Evolutionary conservation across 129 eudicot genomes (phyloP), one percentile per base, ranked within the genome.

Genomic region (Lactuca sativa): DNA sequence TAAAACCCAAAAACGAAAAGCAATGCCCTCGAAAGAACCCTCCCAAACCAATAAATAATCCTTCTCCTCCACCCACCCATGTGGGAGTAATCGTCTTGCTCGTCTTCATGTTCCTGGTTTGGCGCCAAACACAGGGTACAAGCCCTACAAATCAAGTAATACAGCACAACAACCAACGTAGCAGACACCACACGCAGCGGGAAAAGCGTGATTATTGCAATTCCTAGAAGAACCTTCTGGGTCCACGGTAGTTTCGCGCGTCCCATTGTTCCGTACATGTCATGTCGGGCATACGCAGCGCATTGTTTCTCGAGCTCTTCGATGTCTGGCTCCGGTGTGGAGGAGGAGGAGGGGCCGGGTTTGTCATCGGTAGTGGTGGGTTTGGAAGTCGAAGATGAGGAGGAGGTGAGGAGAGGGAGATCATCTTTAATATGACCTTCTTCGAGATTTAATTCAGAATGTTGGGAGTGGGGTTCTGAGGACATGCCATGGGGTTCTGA

Each of bases 241-340:
- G 78, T 58, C 83, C 83, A 81, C 6, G 90, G 90, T 25, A 92
- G 58, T 13, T 71, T 70, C 8, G 88, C 95, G 17, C 86, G 82
- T 17, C 98, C 98, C 92, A 92, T 86, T 8, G 88, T 78, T 4
- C 98, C 98, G 55, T 92, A 92, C 58, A 92, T 68, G 21, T 92
- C 98, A 65, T 59, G 77, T n/a, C 98, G 81, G 16, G 78, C 92
- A 55, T 47, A 92, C 1, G 96, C 74, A 25, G 96, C 95, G 78
- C 44, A 89, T 76, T 81, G 85, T 59, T 59, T 85, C 70, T 86
- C 90, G 18, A 92, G 82, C 30, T 86, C 95, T 33, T 86, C 71
- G 40, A 86, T 75, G 62, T 57, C 59, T 7, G 66, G 80, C 2
- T 36, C 51, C 4, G 64, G 14, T 18, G 56, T 3, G 73, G 85